These are phyloP conservation scores for Ligustrum vulgare DNA, from an alignment of 257 asterid species.

Conservation along the genomic window DNA sequence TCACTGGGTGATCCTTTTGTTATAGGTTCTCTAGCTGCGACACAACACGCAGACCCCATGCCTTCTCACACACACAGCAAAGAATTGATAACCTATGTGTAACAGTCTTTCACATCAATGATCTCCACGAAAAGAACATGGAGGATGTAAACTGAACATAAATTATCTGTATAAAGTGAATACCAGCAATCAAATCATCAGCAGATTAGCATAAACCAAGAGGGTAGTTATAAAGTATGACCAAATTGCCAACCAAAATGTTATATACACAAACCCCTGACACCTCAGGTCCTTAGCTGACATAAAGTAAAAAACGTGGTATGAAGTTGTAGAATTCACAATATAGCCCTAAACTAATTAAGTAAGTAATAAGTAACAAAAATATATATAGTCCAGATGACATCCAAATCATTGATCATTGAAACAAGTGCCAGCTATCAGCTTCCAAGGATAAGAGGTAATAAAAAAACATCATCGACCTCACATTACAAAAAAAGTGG, in stretches of 20 bases:
- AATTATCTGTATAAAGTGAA: conserved; percentile 26
- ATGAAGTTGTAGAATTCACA: background rate
- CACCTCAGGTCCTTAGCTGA: background rate
- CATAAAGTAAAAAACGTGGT: background rate
- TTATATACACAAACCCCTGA: conserved; percentile 5
- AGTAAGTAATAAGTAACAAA: background rate
- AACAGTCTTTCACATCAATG: conserved; percentile 31
- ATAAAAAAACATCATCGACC: conserved; percentile 3
- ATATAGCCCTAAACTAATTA: conserved; percentile 12
- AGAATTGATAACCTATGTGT: conserved; percentile 10
- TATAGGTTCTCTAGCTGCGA: conserved; percentile 73
- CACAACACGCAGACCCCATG: conserved; percentile 99
- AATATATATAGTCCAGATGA: background rate
- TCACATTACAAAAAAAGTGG: background rate
- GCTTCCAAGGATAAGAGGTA: conserved; percentile 6
- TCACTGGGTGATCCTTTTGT: conserved; percentile 63
- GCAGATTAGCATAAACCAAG: background rate
- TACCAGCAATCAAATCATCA: conserved; percentile 12
- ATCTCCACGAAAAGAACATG: conserved; percentile 7
- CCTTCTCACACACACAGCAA: conserved; percentile 35
- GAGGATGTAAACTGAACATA: conserved; percentile 15
- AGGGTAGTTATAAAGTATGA: background rate
- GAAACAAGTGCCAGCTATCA: conserved; percentile 4
- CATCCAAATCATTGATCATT: background rate
- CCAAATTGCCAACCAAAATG: background rate